Conservation (phyloP, 2,329 filamentous ascomycete genomes). For the Apiospora hydei region DNA sequence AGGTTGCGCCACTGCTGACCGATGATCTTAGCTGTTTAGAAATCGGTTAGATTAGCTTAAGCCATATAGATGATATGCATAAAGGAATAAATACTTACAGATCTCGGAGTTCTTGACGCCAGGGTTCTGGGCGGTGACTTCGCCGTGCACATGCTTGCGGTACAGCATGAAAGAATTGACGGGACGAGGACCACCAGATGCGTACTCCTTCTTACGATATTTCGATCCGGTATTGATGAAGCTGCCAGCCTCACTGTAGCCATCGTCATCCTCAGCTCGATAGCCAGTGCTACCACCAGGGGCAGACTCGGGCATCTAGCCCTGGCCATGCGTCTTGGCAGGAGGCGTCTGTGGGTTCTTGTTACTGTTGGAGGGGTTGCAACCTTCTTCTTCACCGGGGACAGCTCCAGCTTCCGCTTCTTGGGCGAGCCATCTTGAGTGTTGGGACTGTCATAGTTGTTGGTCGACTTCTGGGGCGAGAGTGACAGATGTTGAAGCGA, state of each 20-base stretch:
- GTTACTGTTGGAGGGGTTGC: background rate
- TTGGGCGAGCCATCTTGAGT: background rate
- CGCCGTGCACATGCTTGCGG: background rate
- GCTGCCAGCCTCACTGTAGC: background rate
- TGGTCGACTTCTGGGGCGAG: background rate
- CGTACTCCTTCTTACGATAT: background rate
- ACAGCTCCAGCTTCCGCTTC: slow-evolving; percentile 6
- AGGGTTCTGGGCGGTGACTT: background rate
- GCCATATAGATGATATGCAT: background rate
- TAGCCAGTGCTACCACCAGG: background rate
- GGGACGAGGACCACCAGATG: slow-evolving; percentile 3
- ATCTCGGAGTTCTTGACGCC: background rate
- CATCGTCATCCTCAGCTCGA: background rate
- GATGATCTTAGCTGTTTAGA: slow-evolving; percentile 11
- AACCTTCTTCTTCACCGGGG: background rate
- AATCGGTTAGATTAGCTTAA: background rate
- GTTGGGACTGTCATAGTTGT: background rate
- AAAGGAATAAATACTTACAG: background rate
- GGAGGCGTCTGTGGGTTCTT: background rate
- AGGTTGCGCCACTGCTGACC: slow-evolving; percentile 4
- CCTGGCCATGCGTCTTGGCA: background rate
- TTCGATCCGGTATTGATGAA: background rate
- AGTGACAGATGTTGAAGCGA: background rate
- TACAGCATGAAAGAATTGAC: slow-evolving; percentile 17
- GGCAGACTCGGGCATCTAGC: slow-evolving; percentile 13